These are phyloP conservation scores for Magnusiomyces tetraspermus DNA, from an alignment of 1,139 yeast genomes.

Conservation along the genomic window DNA sequence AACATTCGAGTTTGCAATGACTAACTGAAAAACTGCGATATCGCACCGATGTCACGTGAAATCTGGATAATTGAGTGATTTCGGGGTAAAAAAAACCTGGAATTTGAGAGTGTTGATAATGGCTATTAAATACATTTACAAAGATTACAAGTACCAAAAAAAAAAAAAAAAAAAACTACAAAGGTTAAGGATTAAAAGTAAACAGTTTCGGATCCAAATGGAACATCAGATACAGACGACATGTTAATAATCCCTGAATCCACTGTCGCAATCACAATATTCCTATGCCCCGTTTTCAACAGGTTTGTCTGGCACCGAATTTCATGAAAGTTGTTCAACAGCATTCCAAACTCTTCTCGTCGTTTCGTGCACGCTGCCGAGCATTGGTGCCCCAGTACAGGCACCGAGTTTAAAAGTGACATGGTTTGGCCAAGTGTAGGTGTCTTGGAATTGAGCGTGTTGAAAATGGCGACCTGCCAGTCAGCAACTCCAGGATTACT, in stretches of 20 bases:
- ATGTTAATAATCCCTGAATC: slow-evolving; percentile 69
- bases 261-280: slow-evolving; percentile 53
- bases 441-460: slow-evolving; percentile 41
- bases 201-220: slow-evolving; percentile 34
- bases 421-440: slow-evolving; percentile 41
- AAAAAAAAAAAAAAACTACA: too few relatives aligned
- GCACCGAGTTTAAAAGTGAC: slow-evolving; percentile 27
- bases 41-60: background rate
- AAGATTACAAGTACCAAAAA: too few relatives aligned
- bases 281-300: slow-evolving; percentile 42
- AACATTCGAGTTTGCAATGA: background rate
- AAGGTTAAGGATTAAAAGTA: background rate
- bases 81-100: background rate
- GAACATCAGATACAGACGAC: slow-evolving; percentile 48
- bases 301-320: slow-evolving; percentile 28
- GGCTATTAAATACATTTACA: too few relatives aligned
- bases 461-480: slow-evolving; percentile 56
- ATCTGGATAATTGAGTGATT: background rate
- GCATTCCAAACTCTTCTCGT: slow-evolving; percentile 17
- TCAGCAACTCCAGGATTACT: slow-evolving; percentile 64
- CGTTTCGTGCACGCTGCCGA: slow-evolving; percentile 7
- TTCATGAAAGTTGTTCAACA: slow-evolving; percentile 1
- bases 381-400: slow-evolving; percentile 21
- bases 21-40: background rate
- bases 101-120: too few relatives aligned